Evolutionary conservation across 805 yeast species (phyloP).

Genomic region (Ogataea methanolica): DNA sequence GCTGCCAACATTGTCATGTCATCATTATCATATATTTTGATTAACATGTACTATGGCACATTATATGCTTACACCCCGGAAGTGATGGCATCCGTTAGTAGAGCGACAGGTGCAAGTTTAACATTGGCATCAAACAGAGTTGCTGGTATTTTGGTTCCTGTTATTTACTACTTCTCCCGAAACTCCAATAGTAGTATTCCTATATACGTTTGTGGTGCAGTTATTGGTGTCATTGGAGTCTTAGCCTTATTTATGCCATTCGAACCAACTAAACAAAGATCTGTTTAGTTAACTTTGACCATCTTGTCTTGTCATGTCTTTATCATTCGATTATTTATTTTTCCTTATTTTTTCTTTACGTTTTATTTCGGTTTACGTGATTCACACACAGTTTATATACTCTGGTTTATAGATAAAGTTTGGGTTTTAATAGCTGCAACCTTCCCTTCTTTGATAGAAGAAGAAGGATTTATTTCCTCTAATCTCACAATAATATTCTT

Average conservation of each 20-base stretch:
- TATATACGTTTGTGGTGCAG: conserved; percentile 48
- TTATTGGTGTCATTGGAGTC: conserved; percentile 39
- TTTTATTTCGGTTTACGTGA: too few species aligned
- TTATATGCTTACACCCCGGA: conserved; percentile 61
- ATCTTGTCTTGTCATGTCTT: too few species aligned
- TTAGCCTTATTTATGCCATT: conserved; percentile 39
- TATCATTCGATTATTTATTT: too few species aligned
- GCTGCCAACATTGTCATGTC: conserved; percentile 43
- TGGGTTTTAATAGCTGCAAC: too few species aligned
- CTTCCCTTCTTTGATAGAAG: too few species aligned
- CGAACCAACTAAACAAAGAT: conserved; percentile 33
- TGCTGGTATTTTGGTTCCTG: conserved; percentile 48
- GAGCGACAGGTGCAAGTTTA: conserved; percentile 53
- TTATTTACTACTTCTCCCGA: conserved; percentile 42
- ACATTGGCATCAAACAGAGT: conserved; percentile 45
- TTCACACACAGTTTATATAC: too few species aligned
- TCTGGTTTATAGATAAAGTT: too few species aligned
- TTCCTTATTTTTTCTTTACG: too few species aligned
- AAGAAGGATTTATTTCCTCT: too few species aligned
- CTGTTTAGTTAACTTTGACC: conserved; percentile 11
- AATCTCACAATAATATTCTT: too few species aligned
- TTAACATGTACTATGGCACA: conserved; percentile 46
- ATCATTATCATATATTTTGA: conserved; percentile 38
- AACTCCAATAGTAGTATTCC: conserved; percentile 43
- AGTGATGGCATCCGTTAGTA: conserved; percentile 41